Base-by-base conservation (phyloP, 2,329 filamentous ascomycete genomes). In the Fusarium acutatum region DNA sequence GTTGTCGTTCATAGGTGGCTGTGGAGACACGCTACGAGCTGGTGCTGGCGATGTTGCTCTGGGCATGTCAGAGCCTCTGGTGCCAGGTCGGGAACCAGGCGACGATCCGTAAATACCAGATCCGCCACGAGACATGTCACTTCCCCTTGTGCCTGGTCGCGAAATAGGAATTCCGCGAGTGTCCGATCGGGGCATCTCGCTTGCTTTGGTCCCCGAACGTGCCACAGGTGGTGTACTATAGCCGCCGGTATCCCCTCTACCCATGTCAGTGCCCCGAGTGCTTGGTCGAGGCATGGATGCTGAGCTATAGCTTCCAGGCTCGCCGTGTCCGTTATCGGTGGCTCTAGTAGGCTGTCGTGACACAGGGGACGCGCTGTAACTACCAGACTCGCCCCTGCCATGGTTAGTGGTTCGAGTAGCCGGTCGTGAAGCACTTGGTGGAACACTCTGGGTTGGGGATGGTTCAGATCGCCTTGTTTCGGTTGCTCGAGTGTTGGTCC, bases 21-120 rank as follows among this genome's bases (percentile, higher is more conserved):
- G 86, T 14, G 93, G 92, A 17, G 89, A 91, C n/a, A 83, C 83
- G 72, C 86, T 87, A 46, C 93, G 89, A 13, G 89, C 86, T 30
- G 93, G 90, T 32, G 89, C 90, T 35, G 94, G 94, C 13, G 93
- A 96, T 11, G 89, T 82, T 4, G 89, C 87, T 32, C 90, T 83
- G 26, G 89, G 88, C 67, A 90, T 84, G 54, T 91, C 89, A 70
- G 84, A 88, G 24, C 87, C 88, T 64, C 92, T 85, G 10, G 90
- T 91, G 18, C 85, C 83, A 7, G 91, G 87, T 18, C 90, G 87
- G 30, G 91, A 87, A 43, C 83, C 84, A 18, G 82, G 79, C 10
- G 84, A 81, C 22, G 79, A 73, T 44, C 81, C 81, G 50, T 77
- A 78, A 56, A 75, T 68, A 18, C 74, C 76, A 58, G 73, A 71